Percentiles rank a stretch among this genome's conserved stretches.
Conservation (phyloP, 768 basidiomycete genomes). For the Dacryopinax primogenitus region DNA sequence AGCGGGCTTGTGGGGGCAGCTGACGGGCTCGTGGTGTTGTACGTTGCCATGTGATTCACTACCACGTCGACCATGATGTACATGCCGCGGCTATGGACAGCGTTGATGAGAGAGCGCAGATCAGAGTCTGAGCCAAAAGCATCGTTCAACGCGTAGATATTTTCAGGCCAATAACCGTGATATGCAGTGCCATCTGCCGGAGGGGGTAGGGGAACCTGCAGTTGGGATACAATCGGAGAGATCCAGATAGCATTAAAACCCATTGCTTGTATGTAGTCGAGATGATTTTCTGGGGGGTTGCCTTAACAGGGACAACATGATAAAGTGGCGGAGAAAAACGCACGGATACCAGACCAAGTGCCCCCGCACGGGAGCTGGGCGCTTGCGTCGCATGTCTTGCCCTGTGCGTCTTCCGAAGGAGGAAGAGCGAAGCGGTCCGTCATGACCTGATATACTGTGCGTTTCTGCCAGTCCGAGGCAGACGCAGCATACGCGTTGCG, state of each 20-base stretch:
- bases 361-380: constrained; percentile 24
- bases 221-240: constrained; percentile 22
- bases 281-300: constrained; percentile 17
- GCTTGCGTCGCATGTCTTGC: constrained; percentile 18
- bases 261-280: constrained; percentile 28
- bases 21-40: not conserved
- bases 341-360: constrained; percentile 21
- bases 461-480: not conserved
- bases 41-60: constrained; percentile 4
- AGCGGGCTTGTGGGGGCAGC: not conserved
- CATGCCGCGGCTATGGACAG: constrained; percentile 25
- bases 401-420: not conserved
- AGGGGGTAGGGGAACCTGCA: constrained; percentile 3
- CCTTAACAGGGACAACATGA: too few relatives aligned
- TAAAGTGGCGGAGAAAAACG: not conserved
- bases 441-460: constrained; percentile 18
- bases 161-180: constrained; percentile 26
- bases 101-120: constrained; percentile 24
- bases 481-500: not conserved
- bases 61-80: constrained; percentile 28
- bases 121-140: constrained; percentile 25
- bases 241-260: constrained; percentile 30
- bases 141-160: constrained; percentile 24
- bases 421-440: constrained; percentile 27
- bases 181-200: constrained; percentile 25